phyloP scores from a whole-genome alignment of 345 rosid species.

The Streptanthus diversifolius region DNA sequence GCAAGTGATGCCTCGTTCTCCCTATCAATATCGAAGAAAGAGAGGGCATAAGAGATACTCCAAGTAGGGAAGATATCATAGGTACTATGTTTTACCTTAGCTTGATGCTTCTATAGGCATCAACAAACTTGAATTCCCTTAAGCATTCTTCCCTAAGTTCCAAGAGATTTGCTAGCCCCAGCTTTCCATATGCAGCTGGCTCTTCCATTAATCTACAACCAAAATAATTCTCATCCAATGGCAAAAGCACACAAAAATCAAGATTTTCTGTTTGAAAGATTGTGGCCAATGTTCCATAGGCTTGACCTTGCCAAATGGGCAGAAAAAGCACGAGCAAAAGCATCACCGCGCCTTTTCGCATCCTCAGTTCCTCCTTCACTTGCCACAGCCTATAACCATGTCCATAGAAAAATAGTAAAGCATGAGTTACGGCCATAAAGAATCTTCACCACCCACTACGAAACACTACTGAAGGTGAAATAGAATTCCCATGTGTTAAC shows the following conservation, averaged over 20 bases:
- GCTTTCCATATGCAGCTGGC: constrained; percentile 97
- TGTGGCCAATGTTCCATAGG: constrained; percentile 3
- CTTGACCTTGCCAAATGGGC: constrained; percentile 99
- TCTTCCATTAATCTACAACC: constrained; percentile 86
- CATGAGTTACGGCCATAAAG: neutral
- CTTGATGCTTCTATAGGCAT: constrained; percentile 95
- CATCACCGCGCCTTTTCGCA: constrained; percentile 96
- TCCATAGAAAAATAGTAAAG: constrained; percentile 8
- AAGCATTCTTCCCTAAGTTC: constrained; percentile 97
- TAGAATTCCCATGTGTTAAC: neutral
- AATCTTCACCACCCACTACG: neutral
- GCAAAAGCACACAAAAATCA: neutral
- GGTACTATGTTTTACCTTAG: constrained; percentile 53
- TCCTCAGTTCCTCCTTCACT: constrained; percentile 99
- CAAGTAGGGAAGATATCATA: neutral
- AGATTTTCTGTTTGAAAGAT: neutral
- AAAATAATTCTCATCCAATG: constrained; percentile 2
- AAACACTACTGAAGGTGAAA: neutral
- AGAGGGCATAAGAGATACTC: constrained; percentile 7
- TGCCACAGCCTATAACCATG: constrained; percentile 81
- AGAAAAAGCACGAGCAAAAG: constrained; percentile 98
- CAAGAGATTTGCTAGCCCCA: constrained; percentile 96
- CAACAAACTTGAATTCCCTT: constrained; percentile 93
- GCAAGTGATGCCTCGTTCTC: constrained; percentile 99
- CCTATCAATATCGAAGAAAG: constrained; percentile 41